Conservation (phyloP, 2,329 filamentous ascomycete genomes). For the Shiraia bambusicola region DNA sequence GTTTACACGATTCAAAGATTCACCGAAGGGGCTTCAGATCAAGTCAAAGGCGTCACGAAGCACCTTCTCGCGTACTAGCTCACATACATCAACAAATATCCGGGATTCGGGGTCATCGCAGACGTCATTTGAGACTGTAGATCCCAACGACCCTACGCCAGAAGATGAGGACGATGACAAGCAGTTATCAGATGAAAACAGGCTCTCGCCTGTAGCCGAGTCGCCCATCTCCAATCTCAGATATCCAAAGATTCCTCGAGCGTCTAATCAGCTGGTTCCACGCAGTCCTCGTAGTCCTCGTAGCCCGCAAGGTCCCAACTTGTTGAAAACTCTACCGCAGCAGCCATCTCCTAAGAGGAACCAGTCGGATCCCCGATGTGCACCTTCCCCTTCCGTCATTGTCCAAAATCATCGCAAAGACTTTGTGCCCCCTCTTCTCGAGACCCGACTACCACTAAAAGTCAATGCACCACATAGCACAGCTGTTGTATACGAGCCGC, state of each 20-base stretch:
- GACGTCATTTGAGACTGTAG: constrained; percentile 51
- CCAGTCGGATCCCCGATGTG: constrained; percentile 13
- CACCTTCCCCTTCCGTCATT: constrained; percentile 10
- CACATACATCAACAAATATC: constrained; percentile 30
- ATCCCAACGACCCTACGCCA: constrained; percentile 50
- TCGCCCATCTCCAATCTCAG: constrained; percentile 48
- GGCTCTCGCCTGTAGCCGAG: constrained; percentile 47
- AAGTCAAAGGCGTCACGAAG: constrained; percentile 31
- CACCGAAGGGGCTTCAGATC: constrained; percentile 20
- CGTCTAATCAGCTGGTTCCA: constrained; percentile 50
- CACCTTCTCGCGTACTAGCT: constrained; percentile 31
- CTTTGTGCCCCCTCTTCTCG: constrained; percentile 35
- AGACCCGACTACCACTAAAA: constrained; percentile 26
- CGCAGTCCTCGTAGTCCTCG: constrained; percentile 35
- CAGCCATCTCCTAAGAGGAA: constrained; percentile 1
- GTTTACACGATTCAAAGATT: constrained; percentile 15
- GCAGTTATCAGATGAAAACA: constrained; percentile 28
- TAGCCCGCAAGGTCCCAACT: constrained; percentile 19
- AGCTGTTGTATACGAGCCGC: constrained; percentile 4
- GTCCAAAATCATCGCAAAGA: constrained; percentile 19
- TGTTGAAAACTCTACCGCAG: constrained; percentile 8
- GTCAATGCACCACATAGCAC: constrained; percentile 1
- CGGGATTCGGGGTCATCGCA: constrained; percentile 41
- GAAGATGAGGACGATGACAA: constrained; percentile 47
- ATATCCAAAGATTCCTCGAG: constrained; percentile 53